Base-by-base conservation (phyloP, 495 filamentous ascomycete genomes). In the Hypoxylon lienhwacheense region DNA sequence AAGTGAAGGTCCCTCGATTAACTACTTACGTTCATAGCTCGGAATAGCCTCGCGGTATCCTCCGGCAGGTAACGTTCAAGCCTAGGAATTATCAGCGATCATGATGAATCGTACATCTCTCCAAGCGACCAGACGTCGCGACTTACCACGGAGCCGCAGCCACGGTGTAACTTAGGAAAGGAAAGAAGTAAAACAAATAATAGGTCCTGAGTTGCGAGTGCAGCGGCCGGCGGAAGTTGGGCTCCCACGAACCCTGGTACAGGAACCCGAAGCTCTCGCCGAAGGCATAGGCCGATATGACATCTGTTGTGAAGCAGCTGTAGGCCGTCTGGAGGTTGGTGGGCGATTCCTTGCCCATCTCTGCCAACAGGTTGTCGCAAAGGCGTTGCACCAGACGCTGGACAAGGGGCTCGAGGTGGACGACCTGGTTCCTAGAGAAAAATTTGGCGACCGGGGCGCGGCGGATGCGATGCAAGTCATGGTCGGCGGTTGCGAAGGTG, bases 381-480 rank as follows among this genome's bases (percentile, higher is more conserved):
- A 64, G 29, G 2, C 34, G 28, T 11, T 67, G 34, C 1, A 59
- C 53, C 1, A 63, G 48, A 10, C 19, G 22, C 20, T 67, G 55
- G 10, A 76, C 59, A 7, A 64, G 26, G 1, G 62, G 47, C 37
- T 76, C 66, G 16, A 69, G 47, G 22, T 46, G 28, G 16, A 51
- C 14, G 51, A 76, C 53, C 19, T 60, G 48, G 4, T 33, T 34
- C 12, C 49, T 66, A 1, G 70, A 70, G 55, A 79, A 79, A 63
- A 73, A 76, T 10, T 69, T 70, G 57, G 60, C 69, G 31, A 77
- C 21, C 1, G 72, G 60, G 7, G 59, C 53, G 4, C 76, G 66
- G 10, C 73, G 57, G 15, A 62, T 42, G 8, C 65, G 63, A 51
- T 79, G 76, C 10, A 54, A 33, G 10, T 73, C 65, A 42, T 77